phyloP scores from a whole-genome alignment of 2,329 filamentous ascomycete species.

The Diaporthe ampelina region DNA sequence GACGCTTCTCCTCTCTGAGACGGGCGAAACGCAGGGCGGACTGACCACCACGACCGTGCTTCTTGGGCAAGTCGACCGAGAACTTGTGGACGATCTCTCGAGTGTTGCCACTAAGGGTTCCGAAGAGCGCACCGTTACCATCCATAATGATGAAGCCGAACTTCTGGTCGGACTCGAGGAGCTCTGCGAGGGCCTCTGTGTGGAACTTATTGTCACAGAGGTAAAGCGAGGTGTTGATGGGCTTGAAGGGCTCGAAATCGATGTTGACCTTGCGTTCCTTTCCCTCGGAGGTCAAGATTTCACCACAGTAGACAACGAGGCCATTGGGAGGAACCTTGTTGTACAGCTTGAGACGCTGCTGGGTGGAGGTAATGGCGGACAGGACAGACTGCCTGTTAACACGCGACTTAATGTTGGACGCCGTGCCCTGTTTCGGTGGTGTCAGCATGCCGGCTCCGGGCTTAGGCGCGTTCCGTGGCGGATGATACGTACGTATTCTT shows the following conservation, averaged over 20 bases:
- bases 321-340: slow-evolving; percentile 99
- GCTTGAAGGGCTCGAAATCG: slow-evolving; percentile 99
- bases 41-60: slow-evolving; percentile 99
- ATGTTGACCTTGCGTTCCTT: slow-evolving; percentile 99
- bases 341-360: slow-evolving; percentile 98
- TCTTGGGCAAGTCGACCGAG: slow-evolving; percentile 98
- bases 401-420: slow-evolving; percentile 99
- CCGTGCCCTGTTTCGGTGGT: slow-evolving; percentile 79
- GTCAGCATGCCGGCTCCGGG: slow-evolving; percentile 11
- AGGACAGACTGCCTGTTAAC: slow-evolving; percentile 98
- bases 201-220: slow-evolving; percentile 99
- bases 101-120: slow-evolving; percentile 96
- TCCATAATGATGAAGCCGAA: slow-evolving; percentile 99
- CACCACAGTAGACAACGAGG: slow-evolving; percentile 98
- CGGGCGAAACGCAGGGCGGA: slow-evolving; percentile 99
- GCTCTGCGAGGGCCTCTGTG: slow-evolving; percentile 95
- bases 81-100: slow-evolving; percentile 98
- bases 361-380: slow-evolving; percentile 98
- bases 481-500: slow-evolving; percentile 87
- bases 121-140: slow-evolving; percentile 97
- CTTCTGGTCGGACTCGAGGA: slow-evolving; percentile 98
- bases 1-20: slow-evolving; percentile 99
- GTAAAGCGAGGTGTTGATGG: slow-evolving; percentile 99
- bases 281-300: slow-evolving; percentile 99
- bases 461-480: slow-evolving; percentile 42